Evolutionary conservation across 2,329 filamentous ascomycete species (phyloP).

Genomic region (Endoconidiophora polonica): DNA sequence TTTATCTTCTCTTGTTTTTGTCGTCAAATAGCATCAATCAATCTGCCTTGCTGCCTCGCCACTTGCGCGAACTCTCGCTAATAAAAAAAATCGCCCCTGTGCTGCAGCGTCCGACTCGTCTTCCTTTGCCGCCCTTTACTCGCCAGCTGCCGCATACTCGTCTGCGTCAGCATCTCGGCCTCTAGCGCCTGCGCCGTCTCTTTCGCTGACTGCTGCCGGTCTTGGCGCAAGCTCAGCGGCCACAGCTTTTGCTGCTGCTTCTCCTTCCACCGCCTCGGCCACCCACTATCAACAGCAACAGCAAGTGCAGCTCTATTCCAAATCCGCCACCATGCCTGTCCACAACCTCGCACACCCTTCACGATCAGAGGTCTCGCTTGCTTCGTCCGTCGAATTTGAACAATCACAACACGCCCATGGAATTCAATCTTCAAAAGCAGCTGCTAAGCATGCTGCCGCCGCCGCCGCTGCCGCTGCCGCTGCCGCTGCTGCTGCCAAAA

Average conservation of each 20-base stretch:
- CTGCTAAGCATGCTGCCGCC: not conserved
- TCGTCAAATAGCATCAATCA: no score
- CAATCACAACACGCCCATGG: conserved; percentile 13
- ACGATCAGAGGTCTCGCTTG: conserved; percentile 35
- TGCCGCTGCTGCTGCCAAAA: conserved; percentile 21
- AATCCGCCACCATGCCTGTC: conserved; percentile 15
- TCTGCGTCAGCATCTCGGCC: not conserved
- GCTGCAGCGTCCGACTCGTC: conserved; percentile 15
- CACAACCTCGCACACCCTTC: conserved; percentile 22
- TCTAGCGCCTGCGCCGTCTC: no score
- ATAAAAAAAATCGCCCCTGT: conserved; percentile 14
- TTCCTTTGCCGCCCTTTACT: conserved; percentile 15
- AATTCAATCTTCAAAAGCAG: not conserved
- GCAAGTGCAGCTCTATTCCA: not conserved
- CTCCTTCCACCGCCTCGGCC: not conserved
- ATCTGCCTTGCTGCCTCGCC: conserved; percentile 3
- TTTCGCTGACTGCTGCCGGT: no score
- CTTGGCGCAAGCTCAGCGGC: no score
- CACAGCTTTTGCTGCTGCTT: not conserved
- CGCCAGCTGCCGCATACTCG: conserved; percentile 13
- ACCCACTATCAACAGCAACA: not conserved
- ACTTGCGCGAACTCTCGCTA: conserved; percentile 9
- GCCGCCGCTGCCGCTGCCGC: not conserved
- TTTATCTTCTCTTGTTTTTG: no score
- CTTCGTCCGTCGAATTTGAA: conserved; percentile 33